These are phyloP conservation scores for Annulohypoxylon maeteangense DNA, from an alignment of 495 filamentous ascomycete genomes.

Conservation along the genomic window DNA sequence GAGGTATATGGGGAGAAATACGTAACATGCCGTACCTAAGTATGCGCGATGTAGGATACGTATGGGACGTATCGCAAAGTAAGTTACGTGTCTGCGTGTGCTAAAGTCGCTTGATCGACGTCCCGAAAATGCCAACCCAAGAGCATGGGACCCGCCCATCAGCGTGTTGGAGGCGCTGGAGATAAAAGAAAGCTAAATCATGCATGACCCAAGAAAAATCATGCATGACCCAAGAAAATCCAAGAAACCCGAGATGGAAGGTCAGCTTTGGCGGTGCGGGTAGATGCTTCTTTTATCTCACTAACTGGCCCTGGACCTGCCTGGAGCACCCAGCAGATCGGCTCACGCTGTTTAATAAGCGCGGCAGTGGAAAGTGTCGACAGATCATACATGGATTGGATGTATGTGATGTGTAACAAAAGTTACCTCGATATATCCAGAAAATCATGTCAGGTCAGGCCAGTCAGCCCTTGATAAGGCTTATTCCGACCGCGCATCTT, in stretches of 20 bases:
- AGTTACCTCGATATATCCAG: neutral
- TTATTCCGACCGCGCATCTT: slow-evolving; percentile 1
- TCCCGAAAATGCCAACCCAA: neutral
- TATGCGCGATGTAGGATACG: neutral
- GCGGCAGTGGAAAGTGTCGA: neutral
- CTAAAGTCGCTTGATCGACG: neutral
- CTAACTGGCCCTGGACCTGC: neutral
- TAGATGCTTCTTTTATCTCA: neutral
- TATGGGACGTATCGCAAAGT: neutral
- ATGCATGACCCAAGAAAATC: neutral
- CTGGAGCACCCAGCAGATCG: neutral
- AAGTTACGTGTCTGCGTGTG: neutral
- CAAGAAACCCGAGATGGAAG: neutral
- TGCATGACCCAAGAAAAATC: neutral
- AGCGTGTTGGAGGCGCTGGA: slow-evolving; percentile 15
- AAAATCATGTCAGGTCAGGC: neutral
- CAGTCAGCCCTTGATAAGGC: neutral
- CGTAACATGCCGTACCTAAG: neutral
- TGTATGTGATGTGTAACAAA: slow-evolving; percentile 8
- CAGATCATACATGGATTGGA: slow-evolving; percentile 1
- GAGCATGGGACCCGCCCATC: neutral
- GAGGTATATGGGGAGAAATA: neutral
- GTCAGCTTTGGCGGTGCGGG: neutral
- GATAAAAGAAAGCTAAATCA: neutral
- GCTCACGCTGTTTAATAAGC: neutral